Evolutionary conservation across 2,329 filamentous ascomycete genomes (phyloP).

Genomic region (Fusarium newnesense): DNA sequence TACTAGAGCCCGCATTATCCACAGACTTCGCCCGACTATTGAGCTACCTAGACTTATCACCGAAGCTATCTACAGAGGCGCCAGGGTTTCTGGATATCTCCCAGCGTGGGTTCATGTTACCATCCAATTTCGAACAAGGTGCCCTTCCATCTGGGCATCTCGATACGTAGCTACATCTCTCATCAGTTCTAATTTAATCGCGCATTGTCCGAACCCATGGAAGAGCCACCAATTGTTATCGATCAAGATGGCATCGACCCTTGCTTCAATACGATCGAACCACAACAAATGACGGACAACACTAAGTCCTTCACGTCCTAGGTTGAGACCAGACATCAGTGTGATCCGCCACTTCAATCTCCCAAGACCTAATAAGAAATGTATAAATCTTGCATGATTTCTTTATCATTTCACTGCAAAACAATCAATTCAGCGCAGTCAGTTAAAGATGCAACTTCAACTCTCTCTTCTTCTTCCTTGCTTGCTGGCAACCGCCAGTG

Average conservation of each 20-base stretch:
- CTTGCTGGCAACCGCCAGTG: not conserved
- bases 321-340: not conserved
- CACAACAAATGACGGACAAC: not conserved
- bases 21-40: not conserved
- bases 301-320: not conserved
- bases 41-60: not conserved
- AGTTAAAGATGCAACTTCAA: not conserved
- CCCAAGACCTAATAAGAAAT: fast-evolving
- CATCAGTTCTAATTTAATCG: not conserved
- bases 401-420: not conserved
- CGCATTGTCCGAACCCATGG: not conserved
- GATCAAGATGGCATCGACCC: not conserved
- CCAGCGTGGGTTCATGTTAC: not conserved
- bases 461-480: not conserved
- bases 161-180: not conserved
- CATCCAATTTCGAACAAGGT: not conserved
- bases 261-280: not conserved
- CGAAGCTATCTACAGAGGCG: not conserved
- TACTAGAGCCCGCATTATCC: not conserved
- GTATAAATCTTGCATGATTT: not conserved
- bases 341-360: fast-evolving
- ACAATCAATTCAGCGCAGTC: fast-evolving
- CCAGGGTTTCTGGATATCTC: not conserved
- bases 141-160: fast-evolving
- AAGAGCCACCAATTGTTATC: not conserved